phyloP scores from a whole-genome alignment of 108 stramenopile genomes.

The Cyclotella choctawhatcheeana region DNA sequence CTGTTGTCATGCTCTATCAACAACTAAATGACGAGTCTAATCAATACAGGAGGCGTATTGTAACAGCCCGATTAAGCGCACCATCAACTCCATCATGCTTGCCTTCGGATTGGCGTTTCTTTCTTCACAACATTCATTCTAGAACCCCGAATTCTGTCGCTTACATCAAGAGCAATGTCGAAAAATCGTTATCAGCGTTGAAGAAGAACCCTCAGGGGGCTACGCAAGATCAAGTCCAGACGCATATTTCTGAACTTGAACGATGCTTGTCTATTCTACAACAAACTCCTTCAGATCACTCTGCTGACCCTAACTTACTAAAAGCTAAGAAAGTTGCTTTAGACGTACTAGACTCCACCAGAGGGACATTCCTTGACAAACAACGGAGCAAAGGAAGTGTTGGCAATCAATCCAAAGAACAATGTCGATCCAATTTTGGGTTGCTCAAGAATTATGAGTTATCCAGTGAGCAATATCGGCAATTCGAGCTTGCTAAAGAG shows the following conservation, averaged over 20 bases:
- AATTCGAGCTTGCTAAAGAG: conserved; percentile 60
- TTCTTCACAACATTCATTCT: conserved; percentile 72
- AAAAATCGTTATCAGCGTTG: conserved; percentile 33
- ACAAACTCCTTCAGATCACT: conserved; percentile 16
- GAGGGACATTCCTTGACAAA: conserved; percentile 42
- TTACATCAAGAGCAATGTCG: conserved; percentile 38
- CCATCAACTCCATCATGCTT: conserved; percentile 62
- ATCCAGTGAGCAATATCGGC: conserved; percentile 59
- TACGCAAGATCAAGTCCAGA: neutral
- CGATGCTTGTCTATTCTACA: conserved; percentile 44
- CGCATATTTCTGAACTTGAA: conserved; percentile 45
- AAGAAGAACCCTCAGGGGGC: conserved; percentile 2
- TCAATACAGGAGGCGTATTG: conserved; percentile 44
- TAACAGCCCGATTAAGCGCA: conserved; percentile 37
- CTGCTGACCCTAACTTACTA: conserved; percentile 22
- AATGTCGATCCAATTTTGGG: conserved; percentile 60
- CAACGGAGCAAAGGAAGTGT: neutral
- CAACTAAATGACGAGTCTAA: conserved; percentile 34
- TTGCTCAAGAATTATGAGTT: conserved; percentile 52
- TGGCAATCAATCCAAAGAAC: conserved; percentile 25
- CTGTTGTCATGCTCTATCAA: conserved; percentile 64
- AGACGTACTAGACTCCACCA: conserved; percentile 55
- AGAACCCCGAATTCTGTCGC: conserved; percentile 11
- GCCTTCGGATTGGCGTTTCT: conserved; percentile 71
- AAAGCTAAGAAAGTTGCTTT: conserved; percentile 47